Base-by-base conservation (phyloP, 2,329 filamentous ascomycete genomes). In the Ophiocordyceps camponoti-saundersi region DNA sequence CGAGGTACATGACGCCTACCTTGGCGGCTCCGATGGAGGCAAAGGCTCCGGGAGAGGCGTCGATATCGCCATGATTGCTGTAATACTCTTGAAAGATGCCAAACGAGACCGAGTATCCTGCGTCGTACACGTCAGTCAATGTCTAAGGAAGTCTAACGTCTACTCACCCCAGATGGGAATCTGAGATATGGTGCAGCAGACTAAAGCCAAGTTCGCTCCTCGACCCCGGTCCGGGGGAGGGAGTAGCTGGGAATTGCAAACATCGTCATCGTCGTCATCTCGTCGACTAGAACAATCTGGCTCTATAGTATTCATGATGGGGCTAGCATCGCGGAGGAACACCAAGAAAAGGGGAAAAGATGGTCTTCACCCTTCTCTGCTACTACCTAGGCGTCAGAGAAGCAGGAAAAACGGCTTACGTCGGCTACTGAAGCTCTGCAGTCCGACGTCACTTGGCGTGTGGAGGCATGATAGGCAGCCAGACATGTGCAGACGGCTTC, bases 1-100 rank as follows among this genome's bases (percentile, higher is more conserved):
- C 63, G 44, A 77, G 61, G 53, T 77, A 77, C 61, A 75, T 73
- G 51, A 75, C 59, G 1, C 71, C 70, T 48, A 53, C 54, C 44
- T 56, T 53, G 2, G 52, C 55, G 8, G 53, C 50, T 1, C 55
- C 53, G 6, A 57, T 54, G 7, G 56, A 57, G 18, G 56, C 51
- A n/a, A 56, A 51, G 16, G 52, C 51, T 6, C 50, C 53, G 1
- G 47, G 56, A 11, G 57, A 59, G 58, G 71, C 71, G 66, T 69
- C 6, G 69, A 69, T 49, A 64, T 71, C n/a, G 73, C 80, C 2
- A 72, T 77, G 67, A 21, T 66, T 71, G 59, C 47, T 39, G 45
- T 85, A 85, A 59, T 81, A 79, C 46, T 78, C 70, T 56, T 82
- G 79, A 53, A 85, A 83, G 45, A 85, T 71, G 36, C 80, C 80